Conservation (phyloP, 2,329 filamentous ascomycete genomes). For the Claviceps fusiformis region DNA sequence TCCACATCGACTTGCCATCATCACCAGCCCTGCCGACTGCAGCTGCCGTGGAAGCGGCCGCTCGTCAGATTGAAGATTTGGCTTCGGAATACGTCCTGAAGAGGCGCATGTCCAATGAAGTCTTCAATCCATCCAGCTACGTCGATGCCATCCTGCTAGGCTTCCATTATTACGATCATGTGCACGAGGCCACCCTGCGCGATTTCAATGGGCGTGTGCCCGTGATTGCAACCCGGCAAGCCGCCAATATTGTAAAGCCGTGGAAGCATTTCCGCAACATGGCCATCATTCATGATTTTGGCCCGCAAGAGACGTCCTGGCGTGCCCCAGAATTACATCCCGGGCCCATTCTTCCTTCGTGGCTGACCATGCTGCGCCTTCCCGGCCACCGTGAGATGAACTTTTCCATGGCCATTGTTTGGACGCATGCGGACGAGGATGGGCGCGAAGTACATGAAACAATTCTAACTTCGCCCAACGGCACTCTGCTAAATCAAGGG, state of each 20-base stretch:
- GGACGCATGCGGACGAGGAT: conserved; percentile 3
- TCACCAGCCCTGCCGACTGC: conserved; percentile 5
- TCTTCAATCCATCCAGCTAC: conserved; percentile 7
- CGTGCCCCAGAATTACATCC: conserved; percentile 2
- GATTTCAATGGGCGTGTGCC: conserved; percentile 4
- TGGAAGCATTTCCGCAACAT: conserved; percentile 7
- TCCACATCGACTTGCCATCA: conserved; percentile 9
- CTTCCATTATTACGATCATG: conserved; percentile 6
- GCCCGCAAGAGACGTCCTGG: conserved; percentile 1
- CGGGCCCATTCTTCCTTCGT: conserved; percentile 2
- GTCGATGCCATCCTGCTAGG: conserved; percentile 6
- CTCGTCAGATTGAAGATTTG: conserved; percentile 6
- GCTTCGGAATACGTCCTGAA: conserved; percentile 5
- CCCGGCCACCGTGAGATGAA: conserved; percentile 8
- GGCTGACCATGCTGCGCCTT: conserved; percentile 6
- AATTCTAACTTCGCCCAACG: conserved; percentile 5
- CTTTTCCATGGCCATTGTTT: conserved; percentile 6
- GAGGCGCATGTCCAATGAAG: conserved; percentile 6
- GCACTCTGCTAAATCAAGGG: conserved; percentile 2
- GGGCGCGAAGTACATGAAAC: conserved; percentile 4
- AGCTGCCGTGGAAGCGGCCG: conserved; percentile 4
- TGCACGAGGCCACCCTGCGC: conserved; percentile 6
- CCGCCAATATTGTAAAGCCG: conserved; percentile 6
- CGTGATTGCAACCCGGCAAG: conserved; percentile 6
- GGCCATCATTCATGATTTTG: conserved; percentile 2